Conservation (phyloP, 306 rosid genomes). For the Gleditsia sinensis region DNA sequence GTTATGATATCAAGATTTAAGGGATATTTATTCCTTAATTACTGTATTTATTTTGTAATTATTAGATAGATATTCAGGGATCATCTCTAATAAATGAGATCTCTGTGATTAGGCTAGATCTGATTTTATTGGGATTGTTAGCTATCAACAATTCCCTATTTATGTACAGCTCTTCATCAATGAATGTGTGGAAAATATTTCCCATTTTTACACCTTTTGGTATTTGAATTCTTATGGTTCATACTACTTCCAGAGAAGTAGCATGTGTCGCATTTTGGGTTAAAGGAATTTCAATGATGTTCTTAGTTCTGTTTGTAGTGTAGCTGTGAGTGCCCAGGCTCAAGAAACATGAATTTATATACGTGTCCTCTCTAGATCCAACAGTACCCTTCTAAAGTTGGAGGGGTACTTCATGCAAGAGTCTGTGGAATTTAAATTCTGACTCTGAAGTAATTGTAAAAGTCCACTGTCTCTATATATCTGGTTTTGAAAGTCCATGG, state of each 20-base stretch:
- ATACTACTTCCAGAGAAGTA: conserved; percentile 8
- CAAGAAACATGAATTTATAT: background rate
- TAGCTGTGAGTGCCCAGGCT: conserved; percentile 1
- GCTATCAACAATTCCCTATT: no score
- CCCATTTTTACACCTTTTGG: no score
- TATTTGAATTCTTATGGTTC: background rate
- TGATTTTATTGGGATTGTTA: no score
- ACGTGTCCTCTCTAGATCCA: background rate
- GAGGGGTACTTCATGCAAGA: background rate
- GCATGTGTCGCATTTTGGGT: conserved; percentile 24
- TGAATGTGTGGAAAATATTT: no score
- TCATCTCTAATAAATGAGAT: no score
- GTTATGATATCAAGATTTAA: no score
- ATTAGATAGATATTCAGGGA: no score
- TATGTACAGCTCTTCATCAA: no score
- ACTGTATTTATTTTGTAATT: no score
- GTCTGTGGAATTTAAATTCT: conserved; percentile 1
- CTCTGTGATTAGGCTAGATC: no score
- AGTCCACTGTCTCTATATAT: background rate
- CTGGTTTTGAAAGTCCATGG: background rate
- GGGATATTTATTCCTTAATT: no score
- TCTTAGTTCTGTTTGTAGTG: conserved; percentile 9
- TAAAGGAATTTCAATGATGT: background rate
- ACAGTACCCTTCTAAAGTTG: background rate
- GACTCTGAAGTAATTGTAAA: background rate